These are phyloP conservation scores for Trapa bicornis DNA, from an alignment of 345 rosid genomes.

Conservation along the genomic window DNA sequence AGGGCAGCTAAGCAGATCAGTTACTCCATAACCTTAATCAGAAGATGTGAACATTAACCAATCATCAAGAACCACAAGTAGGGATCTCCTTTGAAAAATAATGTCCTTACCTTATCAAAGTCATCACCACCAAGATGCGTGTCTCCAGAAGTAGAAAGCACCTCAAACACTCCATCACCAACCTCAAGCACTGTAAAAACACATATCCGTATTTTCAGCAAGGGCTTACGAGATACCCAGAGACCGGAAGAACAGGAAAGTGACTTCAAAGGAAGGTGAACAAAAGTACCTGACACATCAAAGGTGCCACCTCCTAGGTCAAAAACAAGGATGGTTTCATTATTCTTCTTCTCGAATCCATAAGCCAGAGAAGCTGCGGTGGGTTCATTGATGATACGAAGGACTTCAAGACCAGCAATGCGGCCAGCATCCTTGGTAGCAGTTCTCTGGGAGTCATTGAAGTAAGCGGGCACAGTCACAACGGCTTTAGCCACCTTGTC, in stretches of 20 bases:
- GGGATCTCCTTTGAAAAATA: neutral
- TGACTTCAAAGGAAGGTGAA: neutral
- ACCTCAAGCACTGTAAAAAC: constrained; percentile 73
- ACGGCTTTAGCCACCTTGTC: constrained; percentile 78
- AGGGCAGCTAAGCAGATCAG: neutral
- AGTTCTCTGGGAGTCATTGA: constrained; percentile 82
- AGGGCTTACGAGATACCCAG: neutral
- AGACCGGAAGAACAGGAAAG: neutral
- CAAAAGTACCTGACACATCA: constrained; percentile 78
- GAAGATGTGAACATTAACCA: neutral
- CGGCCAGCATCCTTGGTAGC: constrained; percentile 98
- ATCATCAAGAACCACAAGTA: neutral
- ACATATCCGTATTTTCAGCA: neutral
- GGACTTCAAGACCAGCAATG: constrained; percentile 73
- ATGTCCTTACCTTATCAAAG: constrained; percentile 61
- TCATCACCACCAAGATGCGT: constrained; percentile 99
- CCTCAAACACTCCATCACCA: constrained; percentile 99
- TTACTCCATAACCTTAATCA: neutral
- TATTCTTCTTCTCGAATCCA: constrained; percentile 90
- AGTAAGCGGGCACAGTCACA: constrained; percentile 73
- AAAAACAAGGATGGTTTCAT: constrained; percentile 91
- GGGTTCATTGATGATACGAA: constrained; percentile 91
- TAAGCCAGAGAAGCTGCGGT: constrained; percentile 97
- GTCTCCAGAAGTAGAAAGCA: constrained; percentile 95
- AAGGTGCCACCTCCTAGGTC: constrained; percentile 99